Percentiles rank a stretch among this genome's conserved stretches.
These are phyloP conservation scores for Leccinum solheimii DNA, from an alignment of 1,284 basidiomycete genomes.

Conservation along the genomic window DNA sequence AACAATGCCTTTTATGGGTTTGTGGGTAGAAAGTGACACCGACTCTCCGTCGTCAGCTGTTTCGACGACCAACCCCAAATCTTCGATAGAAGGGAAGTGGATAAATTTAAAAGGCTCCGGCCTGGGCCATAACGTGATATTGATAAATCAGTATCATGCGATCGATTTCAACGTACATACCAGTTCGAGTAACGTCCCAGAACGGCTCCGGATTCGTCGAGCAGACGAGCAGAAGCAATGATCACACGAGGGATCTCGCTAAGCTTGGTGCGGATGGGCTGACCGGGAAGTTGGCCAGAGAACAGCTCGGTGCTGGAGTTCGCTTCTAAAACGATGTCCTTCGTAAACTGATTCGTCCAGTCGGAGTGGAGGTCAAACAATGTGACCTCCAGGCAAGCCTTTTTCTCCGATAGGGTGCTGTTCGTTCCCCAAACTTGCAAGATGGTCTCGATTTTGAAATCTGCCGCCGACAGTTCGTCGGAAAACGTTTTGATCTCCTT, in stretches of 20 bases:
- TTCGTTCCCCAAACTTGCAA: constrained; percentile 87
- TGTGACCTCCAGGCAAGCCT: constrained; percentile 62
- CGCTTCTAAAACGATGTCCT: constrained; percentile 56
- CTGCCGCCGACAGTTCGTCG: constrained; percentile 61
- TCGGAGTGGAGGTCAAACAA: constrained; percentile 68
- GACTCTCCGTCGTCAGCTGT: constrained; percentile 59
- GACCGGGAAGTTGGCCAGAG: constrained; percentile 67
- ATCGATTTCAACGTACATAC: constrained; percentile 42
- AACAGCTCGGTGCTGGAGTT: constrained; percentile 86
- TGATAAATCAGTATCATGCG: constrained; percentile 8
- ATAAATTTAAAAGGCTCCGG: constrained; percentile 92
- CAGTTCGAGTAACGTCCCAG: constrained; percentile 81
- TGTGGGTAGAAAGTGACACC: constrained; percentile 58
- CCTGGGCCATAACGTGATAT: constrained; percentile 44
- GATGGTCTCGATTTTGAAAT: constrained; percentile 64
- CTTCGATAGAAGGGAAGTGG: constrained; percentile 65
- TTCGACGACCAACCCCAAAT: constrained; percentile 56
- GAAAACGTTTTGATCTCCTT: constrained; percentile 63
- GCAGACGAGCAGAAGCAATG: constrained; percentile 73
- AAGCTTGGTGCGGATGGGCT: constrained; percentile 61
- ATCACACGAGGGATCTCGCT: constrained; percentile 69
- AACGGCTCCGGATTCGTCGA: constrained; percentile 57
- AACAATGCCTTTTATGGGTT: constrained; percentile 86
- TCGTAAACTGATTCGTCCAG: constrained; percentile 54
- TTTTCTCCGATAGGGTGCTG: constrained; percentile 60